These are phyloP conservation scores for Sphaerulina populicola DNA, from an alignment of 2,329 filamentous ascomycete species.

Conservation along the genomic window DNA sequence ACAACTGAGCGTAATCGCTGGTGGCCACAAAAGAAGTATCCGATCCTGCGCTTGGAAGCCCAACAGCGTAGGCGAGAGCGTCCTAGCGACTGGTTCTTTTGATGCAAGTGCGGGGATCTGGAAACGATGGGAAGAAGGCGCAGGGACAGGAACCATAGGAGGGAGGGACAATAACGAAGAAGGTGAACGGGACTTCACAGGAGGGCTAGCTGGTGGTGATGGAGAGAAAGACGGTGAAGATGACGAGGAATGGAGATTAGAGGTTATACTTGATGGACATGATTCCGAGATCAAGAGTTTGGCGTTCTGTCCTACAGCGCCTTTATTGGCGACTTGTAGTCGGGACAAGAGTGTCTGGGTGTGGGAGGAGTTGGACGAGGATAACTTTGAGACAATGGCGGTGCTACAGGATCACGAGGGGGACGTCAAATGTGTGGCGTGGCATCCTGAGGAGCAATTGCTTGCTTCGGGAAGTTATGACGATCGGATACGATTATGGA, in stretches of 20 bases:
- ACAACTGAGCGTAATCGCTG: conserved; percentile 68
- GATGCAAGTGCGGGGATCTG: conserved; percentile 74
- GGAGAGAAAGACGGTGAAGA: conserved; percentile 43
- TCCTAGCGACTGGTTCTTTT: conserved; percentile 86
- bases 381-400: conserved; percentile 94
- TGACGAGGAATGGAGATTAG: conserved; percentile 84
- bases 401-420: conserved; percentile 90
- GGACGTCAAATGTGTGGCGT: conserved; percentile 88
- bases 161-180: conserved; percentile 14
- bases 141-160: conserved; percentile 18
- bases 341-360: conserved; percentile 96
- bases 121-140: conserved; percentile 56
- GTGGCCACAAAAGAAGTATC: conserved; percentile 87
- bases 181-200: conserved; percentile 29
- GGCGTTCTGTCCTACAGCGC: conserved; percentile 63
- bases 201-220: conserved; percentile 25
- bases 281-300: conserved; percentile 86
- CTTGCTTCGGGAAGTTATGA: conserved; percentile 92
- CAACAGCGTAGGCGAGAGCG: conserved; percentile 53
- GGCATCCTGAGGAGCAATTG: conserved; percentile 73
- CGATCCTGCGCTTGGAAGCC: conserved; percentile 84
- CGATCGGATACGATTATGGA: conserved; percentile 79
- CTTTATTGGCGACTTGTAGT: conserved; percentile 79
- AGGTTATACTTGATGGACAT: conserved; percentile 85
- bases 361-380: conserved; percentile 92